phyloP scores from a whole-genome alignment of 2,329 filamentous ascomycete species.

The Penicillium corylophilum region DNA sequence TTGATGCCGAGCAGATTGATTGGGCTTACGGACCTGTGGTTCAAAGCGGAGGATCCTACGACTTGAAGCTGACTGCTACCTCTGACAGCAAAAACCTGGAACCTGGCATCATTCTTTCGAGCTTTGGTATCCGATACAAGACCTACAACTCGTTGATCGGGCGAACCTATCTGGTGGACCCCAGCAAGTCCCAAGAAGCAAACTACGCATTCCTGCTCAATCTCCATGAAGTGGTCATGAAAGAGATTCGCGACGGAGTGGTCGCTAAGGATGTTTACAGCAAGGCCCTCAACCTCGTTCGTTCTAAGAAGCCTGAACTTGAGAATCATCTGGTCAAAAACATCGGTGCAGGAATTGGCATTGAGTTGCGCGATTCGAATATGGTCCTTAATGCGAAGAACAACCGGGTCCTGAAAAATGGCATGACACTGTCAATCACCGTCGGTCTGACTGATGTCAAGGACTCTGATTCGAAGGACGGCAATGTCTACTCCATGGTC shows the following conservation, averaged over 20 bases:
- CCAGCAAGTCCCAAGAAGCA: conserved; percentile 90
- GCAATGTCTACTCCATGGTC: conserved; percentile 82
- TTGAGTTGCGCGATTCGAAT: conserved; percentile 83
- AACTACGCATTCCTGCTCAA: conserved; percentile 87
- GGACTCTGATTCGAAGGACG: conserved; percentile 82
- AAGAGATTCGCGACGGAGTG: conserved; percentile 84
- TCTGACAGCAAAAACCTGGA: conserved; percentile 82
- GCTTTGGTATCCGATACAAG: conserved; percentile 89
- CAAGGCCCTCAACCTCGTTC: conserved; percentile 78
- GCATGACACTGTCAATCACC: conserved; percentile 92
- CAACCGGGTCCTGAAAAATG: conserved; percentile 77
- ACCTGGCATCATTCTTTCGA: conserved; percentile 88
- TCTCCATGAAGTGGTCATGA: conserved; percentile 86
- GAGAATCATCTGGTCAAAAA: conserved; percentile 95
- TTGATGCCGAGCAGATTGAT: conserved; percentile 85
- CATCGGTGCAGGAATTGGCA: conserved; percentile 86
- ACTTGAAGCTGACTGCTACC: conserved; percentile 75
- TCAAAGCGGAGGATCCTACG: conserved; percentile 94
- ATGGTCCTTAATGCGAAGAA: conserved; percentile 88
- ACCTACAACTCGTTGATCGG: conserved; percentile 92
- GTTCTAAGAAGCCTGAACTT: conserved; percentile 87
- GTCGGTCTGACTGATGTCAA: conserved; percentile 88
- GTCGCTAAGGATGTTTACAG: conserved; percentile 85
- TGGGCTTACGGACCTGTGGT: conserved; percentile 90
- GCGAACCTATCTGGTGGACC: conserved; percentile 93